Evolutionary conservation across 2,329 filamentous ascomycete genomes (phyloP).

Genomic region (Dothistroma septosporum): DNA sequence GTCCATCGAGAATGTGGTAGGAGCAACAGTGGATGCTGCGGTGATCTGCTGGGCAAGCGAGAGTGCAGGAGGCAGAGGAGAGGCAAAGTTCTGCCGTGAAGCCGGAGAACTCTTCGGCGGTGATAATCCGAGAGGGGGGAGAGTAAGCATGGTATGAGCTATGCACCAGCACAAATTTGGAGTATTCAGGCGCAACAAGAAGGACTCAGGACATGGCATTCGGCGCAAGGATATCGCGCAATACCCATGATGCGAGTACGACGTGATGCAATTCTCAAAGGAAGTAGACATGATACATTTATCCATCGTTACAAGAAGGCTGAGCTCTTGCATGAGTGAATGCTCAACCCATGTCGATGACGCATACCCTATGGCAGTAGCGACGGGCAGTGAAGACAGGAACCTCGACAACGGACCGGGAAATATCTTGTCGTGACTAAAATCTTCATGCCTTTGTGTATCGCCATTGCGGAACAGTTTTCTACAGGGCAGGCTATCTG

Average conservation of each 20-base stretch:
- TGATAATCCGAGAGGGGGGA: conserved; percentile 19
- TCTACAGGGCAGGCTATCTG: too few species aligned
- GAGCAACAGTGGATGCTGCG: conserved; percentile 47
- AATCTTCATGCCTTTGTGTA: too few species aligned
- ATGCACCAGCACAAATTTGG: neutral
- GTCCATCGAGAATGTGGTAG: conserved; percentile 38
- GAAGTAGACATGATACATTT: neutral
- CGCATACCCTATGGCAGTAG: too few species aligned
- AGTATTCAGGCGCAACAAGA: neutral
- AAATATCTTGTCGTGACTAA: too few species aligned
- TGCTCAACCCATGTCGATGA: too few species aligned
- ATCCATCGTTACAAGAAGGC: neutral
- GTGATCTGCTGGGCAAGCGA: conserved; percentile 95
- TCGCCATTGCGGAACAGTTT: too few species aligned
- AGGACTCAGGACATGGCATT: neutral
- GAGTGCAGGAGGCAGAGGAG: conserved; percentile 58
- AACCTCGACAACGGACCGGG: too few species aligned
- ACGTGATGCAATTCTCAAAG: neutral
- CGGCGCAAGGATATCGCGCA: neutral
- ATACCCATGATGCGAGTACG: neutral
- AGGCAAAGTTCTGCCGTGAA: conserved; percentile 80
- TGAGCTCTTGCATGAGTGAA: neutral
- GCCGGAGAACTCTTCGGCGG: conserved; percentile 84
- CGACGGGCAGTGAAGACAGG: too few species aligned
- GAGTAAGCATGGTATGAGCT: conserved; percentile 14